Conservation (phyloP, 2,329 filamentous ascomycete species). For the Colletotrichum sp. region DNA sequence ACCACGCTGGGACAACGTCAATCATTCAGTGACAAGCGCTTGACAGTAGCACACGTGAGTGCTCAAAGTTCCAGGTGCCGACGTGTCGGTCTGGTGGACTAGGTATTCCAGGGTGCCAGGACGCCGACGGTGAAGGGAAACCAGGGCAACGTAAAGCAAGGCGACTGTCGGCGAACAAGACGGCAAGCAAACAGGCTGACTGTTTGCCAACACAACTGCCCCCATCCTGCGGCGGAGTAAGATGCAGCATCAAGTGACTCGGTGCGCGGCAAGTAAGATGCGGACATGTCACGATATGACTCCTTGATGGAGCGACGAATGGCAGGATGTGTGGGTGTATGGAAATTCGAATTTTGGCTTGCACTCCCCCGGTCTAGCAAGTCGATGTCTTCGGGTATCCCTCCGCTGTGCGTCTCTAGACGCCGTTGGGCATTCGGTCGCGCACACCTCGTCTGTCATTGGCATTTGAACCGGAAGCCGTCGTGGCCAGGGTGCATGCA, state of each 20-base stretch:
- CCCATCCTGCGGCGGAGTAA: slow-evolving; percentile 17
- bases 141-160: background rate
- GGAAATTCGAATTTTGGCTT: slow-evolving; percentile 6
- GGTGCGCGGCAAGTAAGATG: slow-evolving; percentile 18
- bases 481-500: slow-evolving; percentile 1
- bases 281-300: slow-evolving; percentile 21
- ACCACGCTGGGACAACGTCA: slow-evolving; percentile 5
- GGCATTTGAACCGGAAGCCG: slow-evolving; percentile 12
- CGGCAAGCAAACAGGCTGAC: slow-evolving; percentile 11
- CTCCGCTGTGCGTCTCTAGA: background rate
- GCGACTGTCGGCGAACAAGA: background rate
- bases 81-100: background rate
- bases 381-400: background rate
- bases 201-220: slow-evolving; percentile 17
- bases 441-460: background rate
- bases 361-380: background rate
- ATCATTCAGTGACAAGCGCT: background rate
- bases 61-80: background rate
- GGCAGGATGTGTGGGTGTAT: background rate
- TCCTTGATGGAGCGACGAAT: background rate
- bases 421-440: background rate
- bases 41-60: background rate
- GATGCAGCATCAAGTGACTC: slow-evolving; percentile 17
- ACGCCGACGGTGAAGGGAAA: background rate
- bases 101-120: background rate